Conservation (phyloP, 352 stramenopile species). For the Phytopythium delawarense region DNA sequence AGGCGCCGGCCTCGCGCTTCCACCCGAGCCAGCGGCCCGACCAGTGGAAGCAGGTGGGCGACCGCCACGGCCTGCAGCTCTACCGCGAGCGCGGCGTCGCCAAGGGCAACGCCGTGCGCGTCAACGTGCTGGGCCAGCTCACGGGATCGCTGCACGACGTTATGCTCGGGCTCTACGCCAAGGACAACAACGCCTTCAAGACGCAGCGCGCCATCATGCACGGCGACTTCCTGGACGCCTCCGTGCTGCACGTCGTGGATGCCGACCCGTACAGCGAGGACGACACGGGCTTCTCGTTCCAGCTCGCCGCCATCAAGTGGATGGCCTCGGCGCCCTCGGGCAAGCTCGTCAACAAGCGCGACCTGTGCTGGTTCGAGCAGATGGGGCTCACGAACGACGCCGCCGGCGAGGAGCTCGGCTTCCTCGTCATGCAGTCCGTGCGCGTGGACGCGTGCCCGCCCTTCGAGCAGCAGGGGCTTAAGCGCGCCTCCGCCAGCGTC, state of each 20-base stretch:
- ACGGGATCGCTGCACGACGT: slow-evolving; percentile 51
- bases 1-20: slow-evolving; percentile 39
- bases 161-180: slow-evolving; percentile 54
- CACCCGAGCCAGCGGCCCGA: slow-evolving; percentile 48
- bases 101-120: slow-evolving; percentile 45
- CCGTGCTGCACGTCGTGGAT: slow-evolving; percentile 54
- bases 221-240: slow-evolving; percentile 45
- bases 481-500: slow-evolving; percentile 43
- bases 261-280: slow-evolving; percentile 47
- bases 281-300: slow-evolving; percentile 46
- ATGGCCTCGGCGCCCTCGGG: slow-evolving; percentile 34
- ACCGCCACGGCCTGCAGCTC: slow-evolving; percentile 45
- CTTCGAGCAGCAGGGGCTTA: slow-evolving; percentile 52
- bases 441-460: slow-evolving; percentile 45
- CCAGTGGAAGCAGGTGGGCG: slow-evolving; percentile 57
- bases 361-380: slow-evolving; percentile 63
- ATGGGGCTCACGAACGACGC: slow-evolving; percentile 44
- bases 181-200: slow-evolving; percentile 41
- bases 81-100: slow-evolving; percentile 52
- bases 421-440: slow-evolving; percentile 57
- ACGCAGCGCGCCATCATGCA: slow-evolving; percentile 65
- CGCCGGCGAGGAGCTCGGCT: slow-evolving; percentile 52
- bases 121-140: slow-evolving; percentile 46
- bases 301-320: slow-evolving; percentile 62
- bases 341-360: slow-evolving; percentile 62